Percentiles rank a stretch among this genome's conserved stretches.
Conservation (phyloP, 495 filamentous ascomycete species). For the Collariella sp. region DNA sequence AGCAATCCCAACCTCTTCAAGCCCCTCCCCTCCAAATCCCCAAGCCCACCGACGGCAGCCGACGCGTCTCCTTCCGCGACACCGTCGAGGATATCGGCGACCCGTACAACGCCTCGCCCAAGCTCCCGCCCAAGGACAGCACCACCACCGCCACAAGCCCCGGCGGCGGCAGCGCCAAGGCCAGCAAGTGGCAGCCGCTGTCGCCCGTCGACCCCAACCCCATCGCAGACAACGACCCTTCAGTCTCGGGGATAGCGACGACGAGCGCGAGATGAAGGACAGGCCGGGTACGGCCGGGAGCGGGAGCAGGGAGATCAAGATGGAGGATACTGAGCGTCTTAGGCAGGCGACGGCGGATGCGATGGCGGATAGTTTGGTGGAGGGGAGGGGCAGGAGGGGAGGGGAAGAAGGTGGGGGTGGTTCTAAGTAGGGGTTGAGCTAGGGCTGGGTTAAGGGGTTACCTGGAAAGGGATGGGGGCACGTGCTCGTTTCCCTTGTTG, state of each 20-base stretch:
- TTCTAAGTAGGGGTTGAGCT: slow-evolving; percentile 7
- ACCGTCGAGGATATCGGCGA: slow-evolving; percentile 66
- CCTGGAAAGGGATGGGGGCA: neutral
- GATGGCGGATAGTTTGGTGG: slow-evolving; percentile 46
- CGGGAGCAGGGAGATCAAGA: slow-evolving; percentile 38
- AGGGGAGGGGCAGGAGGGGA: slow-evolving; percentile 13
- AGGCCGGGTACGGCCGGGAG: slow-evolving; percentile 1
- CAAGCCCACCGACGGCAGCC: slow-evolving; percentile 52
- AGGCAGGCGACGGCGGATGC: slow-evolving; percentile 64
- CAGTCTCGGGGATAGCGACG: slow-evolving; percentile 90
- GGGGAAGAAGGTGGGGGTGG: slow-evolving; percentile 6
- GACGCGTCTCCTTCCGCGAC: slow-evolving; percentile 68
- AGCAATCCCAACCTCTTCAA: slow-evolving; percentile 75
- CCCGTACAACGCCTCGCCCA: slow-evolving; percentile 56
- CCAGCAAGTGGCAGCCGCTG: slow-evolving; percentile 95
- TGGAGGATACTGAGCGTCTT: slow-evolving; percentile 59
- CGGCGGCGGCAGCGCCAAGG: slow-evolving; percentile 45
- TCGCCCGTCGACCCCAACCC: slow-evolving; percentile 81
- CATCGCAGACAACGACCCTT: slow-evolving; percentile 91
- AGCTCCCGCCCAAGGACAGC: slow-evolving; percentile 33
- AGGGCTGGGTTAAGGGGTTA: no score
- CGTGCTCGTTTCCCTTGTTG: neutral
- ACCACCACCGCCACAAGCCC: slow-evolving; percentile 13
- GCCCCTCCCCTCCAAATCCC: slow-evolving; percentile 57
- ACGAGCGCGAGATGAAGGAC: slow-evolving; percentile 62